A percentile compares a stretch with the other conserved stretches of the same genome.
Evolutionary conservation across 352 stramenopile genomes (phyloP).

Genomic region (Globisporangium carolinianum): DNA sequence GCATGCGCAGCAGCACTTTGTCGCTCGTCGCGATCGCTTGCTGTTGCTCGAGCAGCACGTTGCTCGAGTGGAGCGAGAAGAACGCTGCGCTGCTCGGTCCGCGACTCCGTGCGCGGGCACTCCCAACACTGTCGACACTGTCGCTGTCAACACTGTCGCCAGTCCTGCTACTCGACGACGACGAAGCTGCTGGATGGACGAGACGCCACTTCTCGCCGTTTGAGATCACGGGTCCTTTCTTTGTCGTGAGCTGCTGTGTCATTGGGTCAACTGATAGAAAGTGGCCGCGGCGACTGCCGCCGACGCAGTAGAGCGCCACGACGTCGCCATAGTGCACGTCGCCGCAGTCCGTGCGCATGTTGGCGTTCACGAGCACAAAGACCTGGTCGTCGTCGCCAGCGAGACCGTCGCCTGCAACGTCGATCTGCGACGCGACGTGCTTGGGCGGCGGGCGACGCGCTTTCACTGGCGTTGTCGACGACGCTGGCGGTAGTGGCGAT

Average conservation of each 20-base stretch:
- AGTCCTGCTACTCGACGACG: not conserved
- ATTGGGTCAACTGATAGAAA: constrained; percentile 65
- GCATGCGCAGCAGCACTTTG: constrained; percentile 68
- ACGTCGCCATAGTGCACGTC: constrained; percentile 71
- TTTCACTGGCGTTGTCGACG: constrained; percentile 22
- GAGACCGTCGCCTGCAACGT: constrained; percentile 53
- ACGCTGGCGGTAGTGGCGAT: constrained; percentile 4
- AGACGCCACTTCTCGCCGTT: constrained; percentile 79
- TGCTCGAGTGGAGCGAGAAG: constrained; percentile 29
- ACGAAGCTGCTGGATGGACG: constrained; percentile 30
- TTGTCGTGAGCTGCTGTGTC: constrained; percentile 51
- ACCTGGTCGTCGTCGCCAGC: constrained; percentile 71
- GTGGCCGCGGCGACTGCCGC: constrained; percentile 54
- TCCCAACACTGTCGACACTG: not conserved
- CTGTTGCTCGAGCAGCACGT: constrained; percentile 49
- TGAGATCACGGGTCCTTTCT: constrained; percentile 70
- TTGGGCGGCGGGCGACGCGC: constrained; percentile 12
- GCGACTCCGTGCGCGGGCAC: constrained; percentile 4
- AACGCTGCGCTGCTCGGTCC: constrained; percentile 22
- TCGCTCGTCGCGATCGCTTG: constrained; percentile 61
- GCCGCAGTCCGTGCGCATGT: constrained; percentile 54
- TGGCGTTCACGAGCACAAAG: constrained; percentile 74
- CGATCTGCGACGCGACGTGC: constrained; percentile 27
- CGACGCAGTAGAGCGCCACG: constrained; percentile 71
- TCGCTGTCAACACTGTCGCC: constrained; percentile 17